Percentiles rank a stretch among this genome's conserved stretches.
Conservation (phyloP, 148 eudicot genomes). For the Simmondsia chinensis region DNA sequence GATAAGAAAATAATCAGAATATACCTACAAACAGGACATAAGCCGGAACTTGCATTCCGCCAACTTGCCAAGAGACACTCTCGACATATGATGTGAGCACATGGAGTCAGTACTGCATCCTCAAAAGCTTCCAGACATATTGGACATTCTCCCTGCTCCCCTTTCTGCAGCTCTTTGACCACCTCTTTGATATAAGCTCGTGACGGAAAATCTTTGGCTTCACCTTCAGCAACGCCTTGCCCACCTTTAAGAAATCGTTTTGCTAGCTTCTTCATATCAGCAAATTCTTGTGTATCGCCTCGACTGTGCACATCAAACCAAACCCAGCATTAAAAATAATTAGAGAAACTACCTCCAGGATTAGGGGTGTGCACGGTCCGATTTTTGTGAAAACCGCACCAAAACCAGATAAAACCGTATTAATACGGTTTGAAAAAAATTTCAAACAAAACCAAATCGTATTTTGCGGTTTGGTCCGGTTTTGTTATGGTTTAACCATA, state of each 20-base stretch:
- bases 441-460: too few species aligned
- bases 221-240: slow-evolving; percentile 40
- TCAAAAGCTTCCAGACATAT: slow-evolving; percentile 98
- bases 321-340: slow-evolving; percentile 10
- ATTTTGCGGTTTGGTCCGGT: too few species aligned
- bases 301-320: slow-evolving; percentile 47
- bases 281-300: slow-evolving; percentile 91
- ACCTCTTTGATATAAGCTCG: slow-evolving; percentile 89
- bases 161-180: slow-evolving; percentile 78
- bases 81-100: slow-evolving; percentile 94
- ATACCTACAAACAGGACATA: slow-evolving; percentile 99
- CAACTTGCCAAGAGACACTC: slow-evolving; percentile 97
- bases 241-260: slow-evolving; percentile 77
- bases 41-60: slow-evolving; percentile 74
- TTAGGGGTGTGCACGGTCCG: too few species aligned
- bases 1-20: neutral
- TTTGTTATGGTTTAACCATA: too few species aligned
- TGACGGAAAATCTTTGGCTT: slow-evolving; percentile 55
- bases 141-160: slow-evolving; percentile 97
- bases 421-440: too few species aligned
- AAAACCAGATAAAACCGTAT: too few species aligned
- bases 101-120: slow-evolving; percentile 96
- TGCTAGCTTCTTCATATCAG: slow-evolving; percentile 91
- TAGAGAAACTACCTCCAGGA: too few species aligned
- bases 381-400: too few species aligned